phyloP scores from a whole-genome alignment of 176 grass and related monocot genomes.

The Bromus sterilis region DNA sequence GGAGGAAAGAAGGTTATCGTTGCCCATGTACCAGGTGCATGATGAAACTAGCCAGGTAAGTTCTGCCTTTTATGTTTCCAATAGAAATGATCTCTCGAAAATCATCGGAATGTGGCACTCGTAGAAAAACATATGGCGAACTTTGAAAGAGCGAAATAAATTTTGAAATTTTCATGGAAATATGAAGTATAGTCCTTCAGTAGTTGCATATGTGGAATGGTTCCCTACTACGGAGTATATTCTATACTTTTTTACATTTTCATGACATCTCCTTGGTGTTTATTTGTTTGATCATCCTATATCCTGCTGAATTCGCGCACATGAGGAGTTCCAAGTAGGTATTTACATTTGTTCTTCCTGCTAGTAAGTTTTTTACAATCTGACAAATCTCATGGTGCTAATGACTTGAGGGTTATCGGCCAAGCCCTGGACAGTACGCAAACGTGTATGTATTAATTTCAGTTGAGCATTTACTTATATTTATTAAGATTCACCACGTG shows the following conservation, averaged over 20 bases:
- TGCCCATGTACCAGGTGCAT: conserved; percentile 89
- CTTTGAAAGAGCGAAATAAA: not conserved
- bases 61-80: conserved; percentile 46
- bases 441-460: conserved; percentile 97
- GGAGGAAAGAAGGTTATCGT: conserved; percentile 94
- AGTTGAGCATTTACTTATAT: conserved; percentile 48
- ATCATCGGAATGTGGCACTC: not conserved
- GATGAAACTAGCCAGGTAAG: conserved; percentile 99
- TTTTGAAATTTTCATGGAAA: not conserved
- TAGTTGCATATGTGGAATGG: conserved; percentile 9
- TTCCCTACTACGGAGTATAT: not conserved
- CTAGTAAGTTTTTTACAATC: conserved; percentile 74
- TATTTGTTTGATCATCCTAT: conserved; percentile 26
- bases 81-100: conserved; percentile 6
- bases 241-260: conserved; percentile 5
- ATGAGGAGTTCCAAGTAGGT: conserved; percentile 66
- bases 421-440: conserved; percentile 66
- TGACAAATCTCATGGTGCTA: conserved; percentile 83
- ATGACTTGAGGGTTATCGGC: conserved; percentile 64
- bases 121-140: not conserved
- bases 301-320: conserved; percentile 32
- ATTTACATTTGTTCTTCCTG: conserved; percentile 63
- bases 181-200: conserved; percentile 5
- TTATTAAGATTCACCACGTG: conserved; percentile 36
- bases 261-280: conserved; percentile 12